Conservation (phyloP, 371 early-diverging fungal genomes). For the Mucor piriformis region DNA sequence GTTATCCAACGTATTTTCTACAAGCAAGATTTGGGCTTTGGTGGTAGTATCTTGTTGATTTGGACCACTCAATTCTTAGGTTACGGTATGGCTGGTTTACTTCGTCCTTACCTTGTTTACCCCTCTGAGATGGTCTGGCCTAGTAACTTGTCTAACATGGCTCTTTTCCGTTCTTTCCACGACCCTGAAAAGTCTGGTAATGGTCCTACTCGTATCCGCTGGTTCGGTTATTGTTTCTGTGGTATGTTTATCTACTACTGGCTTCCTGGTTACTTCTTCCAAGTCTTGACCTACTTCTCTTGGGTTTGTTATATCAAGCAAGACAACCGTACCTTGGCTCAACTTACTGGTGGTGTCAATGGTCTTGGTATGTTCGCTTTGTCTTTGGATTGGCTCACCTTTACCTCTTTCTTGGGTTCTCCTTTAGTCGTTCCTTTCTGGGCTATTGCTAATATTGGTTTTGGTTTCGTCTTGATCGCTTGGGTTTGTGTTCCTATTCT, state of each 20-base stretch:
- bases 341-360: constrained; percentile 63
- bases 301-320: constrained; percentile 74
- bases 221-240: constrained; percentile 65
- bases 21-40: constrained; percentile 61
- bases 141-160: constrained; percentile 66
- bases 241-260: constrained; percentile 73
- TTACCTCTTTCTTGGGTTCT: constrained; percentile 63
- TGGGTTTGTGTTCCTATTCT: constrained; percentile 76
- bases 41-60: constrained; percentile 60
- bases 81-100: constrained; percentile 82
- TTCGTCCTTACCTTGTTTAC: constrained; percentile 77
- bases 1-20: constrained; percentile 70
- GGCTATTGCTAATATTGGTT: constrained; percentile 72
- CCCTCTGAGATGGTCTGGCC: constrained; percentile 92
- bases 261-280: constrained; percentile 79
- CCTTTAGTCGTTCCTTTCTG: constrained; percentile 74
- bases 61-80: constrained; percentile 80
- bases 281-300: constrained; percentile 71
- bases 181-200: constrained; percentile 45
- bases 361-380: constrained; percentile 74
- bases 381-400: constrained; percentile 79
- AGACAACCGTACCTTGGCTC: constrained; percentile 56
- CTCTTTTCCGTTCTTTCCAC: constrained; percentile 78
- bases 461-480: constrained; percentile 67
- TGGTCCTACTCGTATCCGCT: constrained; percentile 57